phyloP scores from a whole-genome alignment of 495 filamentous ascomycete genomes.

The Penicillium arizonense region DNA sequence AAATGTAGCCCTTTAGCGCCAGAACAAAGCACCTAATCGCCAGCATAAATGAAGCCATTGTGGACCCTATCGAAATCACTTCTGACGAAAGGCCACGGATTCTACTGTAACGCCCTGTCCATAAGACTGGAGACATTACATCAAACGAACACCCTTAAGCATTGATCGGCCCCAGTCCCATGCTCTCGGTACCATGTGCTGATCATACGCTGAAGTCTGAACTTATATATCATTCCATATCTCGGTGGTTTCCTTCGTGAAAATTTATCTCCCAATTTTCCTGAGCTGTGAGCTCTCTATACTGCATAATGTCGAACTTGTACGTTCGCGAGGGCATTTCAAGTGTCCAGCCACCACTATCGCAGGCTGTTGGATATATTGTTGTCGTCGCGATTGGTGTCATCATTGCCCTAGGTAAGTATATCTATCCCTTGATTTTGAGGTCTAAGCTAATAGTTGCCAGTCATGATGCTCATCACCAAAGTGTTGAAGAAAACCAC shows the following conservation, averaged over 20 bases:
- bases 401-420: slow-evolving; percentile 30
- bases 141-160: background rate
- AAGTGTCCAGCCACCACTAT: slow-evolving; percentile 31
- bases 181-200: background rate
- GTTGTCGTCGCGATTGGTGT: slow-evolving; percentile 33
- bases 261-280: background rate
- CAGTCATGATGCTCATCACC: slow-evolving; percentile 37
- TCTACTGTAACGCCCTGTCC: background rate
- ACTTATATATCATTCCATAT: too few relatives aligned
- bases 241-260: background rate
- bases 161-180: background rate
- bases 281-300: background rate
- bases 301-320: slow-evolving; percentile 13
- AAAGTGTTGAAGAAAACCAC: slow-evolving; percentile 34
- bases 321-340: slow-evolving; percentile 17
- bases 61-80: slow-evolving; percentile 9
- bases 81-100: background rate
- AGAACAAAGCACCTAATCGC: slow-evolving; percentile 28
- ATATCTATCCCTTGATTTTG: background rate
- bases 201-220: too few relatives aligned
- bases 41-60: slow-evolving; percentile 25
- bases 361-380: slow-evolving; percentile 38
- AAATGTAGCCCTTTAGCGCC: background rate
- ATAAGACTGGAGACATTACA: background rate
- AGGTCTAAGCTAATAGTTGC: background rate